These are phyloP conservation scores for Pseudogymnoascus sp. DNA, from an alignment of 2,329 filamentous ascomycete genomes.

Conservation along the genomic window DNA sequence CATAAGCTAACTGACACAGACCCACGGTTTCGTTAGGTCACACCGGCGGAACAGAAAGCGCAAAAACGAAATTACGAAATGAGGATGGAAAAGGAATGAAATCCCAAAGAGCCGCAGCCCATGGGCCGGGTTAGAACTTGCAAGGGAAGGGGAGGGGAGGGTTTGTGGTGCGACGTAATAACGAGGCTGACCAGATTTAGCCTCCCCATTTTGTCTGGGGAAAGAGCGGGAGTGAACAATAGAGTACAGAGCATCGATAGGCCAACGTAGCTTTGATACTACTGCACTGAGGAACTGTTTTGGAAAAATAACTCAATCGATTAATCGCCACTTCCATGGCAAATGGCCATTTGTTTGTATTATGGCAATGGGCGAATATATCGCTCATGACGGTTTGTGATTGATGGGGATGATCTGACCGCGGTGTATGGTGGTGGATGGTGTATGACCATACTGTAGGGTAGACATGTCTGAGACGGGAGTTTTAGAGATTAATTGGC, in stretches of 20 bases:
- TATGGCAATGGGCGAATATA: too few species aligned
- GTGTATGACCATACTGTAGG: too few species aligned
- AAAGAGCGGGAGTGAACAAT: not conserved
- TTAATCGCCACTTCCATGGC: not conserved
- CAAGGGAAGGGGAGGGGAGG: too few species aligned
- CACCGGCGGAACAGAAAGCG: too few species aligned
- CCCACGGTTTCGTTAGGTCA: not conserved
- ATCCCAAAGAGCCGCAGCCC: not conserved
- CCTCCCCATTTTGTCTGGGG: not conserved
- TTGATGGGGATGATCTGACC: too few species aligned
- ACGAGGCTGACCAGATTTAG: not conserved
- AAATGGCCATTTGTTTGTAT: too few species aligned
- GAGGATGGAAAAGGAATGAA: not conserved
- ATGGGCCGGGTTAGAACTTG: not conserved
- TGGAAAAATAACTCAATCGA: not conserved
- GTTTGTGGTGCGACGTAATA: not conserved
- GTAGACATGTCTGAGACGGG: too few species aligned
- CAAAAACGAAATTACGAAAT: too few species aligned
- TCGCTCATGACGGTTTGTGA: too few species aligned
- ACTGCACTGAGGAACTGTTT: not conserved
- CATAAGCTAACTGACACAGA: not conserved
- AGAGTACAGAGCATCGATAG: not conserved
- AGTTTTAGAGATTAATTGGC: too few species aligned
- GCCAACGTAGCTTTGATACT: not conserved
- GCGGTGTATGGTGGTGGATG: too few species aligned